These are phyloP conservation scores for Tylopilus intermedius DNA, from an alignment of 768 basidiomycete species.

Conservation along the genomic window DNA sequence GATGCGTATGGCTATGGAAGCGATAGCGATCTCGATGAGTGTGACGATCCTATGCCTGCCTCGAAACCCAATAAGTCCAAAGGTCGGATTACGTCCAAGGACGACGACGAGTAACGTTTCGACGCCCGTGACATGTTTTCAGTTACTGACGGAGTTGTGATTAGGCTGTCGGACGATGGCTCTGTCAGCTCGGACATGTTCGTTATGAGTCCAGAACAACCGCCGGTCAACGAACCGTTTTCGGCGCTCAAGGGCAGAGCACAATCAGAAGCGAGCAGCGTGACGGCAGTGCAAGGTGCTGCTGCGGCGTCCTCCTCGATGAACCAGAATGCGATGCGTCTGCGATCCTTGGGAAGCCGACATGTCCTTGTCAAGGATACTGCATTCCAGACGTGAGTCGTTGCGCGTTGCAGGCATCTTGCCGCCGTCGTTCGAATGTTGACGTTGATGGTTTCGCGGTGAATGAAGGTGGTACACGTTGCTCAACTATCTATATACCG, in stretches of 20 bases:
- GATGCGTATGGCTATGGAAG: not conserved
- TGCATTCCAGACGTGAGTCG: constrained; percentile 25
- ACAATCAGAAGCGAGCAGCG: not conserved
- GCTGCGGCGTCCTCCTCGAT: not conserved
- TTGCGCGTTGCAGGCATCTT: too few species aligned
- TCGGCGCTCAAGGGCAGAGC: too few species aligned
- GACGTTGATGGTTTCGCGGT: too few species aligned
- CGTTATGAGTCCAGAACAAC: not conserved
- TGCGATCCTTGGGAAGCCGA: constrained; percentile 12
- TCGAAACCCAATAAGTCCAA: not conserved
- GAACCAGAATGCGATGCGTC: not conserved
- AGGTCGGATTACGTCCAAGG: too few species aligned
- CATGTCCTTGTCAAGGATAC: constrained; percentile 25
- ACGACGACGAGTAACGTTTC: too few species aligned
- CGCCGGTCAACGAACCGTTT: too few species aligned
- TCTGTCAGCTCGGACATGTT: not conserved
- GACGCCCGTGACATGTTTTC: too few species aligned
- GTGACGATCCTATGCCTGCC: not conserved
- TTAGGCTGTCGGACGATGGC: not conserved
- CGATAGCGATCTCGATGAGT: not conserved
- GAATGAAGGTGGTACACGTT: constrained; percentile 34
- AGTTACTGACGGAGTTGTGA: too few species aligned
- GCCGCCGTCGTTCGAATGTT: not conserved
- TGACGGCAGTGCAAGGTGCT: not conserved
- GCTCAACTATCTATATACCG: constrained; percentile 38